phyloP scores from a whole-genome alignment of 2,329 filamentous ascomycete species.

The Colletotrichum theobromicola region DNA sequence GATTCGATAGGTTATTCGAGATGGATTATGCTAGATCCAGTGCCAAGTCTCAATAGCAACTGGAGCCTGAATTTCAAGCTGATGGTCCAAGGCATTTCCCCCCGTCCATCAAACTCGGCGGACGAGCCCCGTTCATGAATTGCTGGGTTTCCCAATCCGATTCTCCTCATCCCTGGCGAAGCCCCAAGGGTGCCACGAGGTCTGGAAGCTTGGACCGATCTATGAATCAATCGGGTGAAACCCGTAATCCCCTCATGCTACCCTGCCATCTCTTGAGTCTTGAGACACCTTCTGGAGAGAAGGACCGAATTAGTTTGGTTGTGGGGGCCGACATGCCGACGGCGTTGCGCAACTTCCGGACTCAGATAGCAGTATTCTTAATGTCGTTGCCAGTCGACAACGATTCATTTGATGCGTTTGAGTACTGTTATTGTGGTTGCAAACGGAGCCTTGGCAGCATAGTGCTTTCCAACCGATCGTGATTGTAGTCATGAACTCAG shows the following conservation, averaged over 20 bases:
- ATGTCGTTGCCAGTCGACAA: background rate
- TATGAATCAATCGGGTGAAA: background rate
- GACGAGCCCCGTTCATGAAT: background rate
- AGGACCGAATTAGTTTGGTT: background rate
- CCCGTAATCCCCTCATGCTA: background rate
- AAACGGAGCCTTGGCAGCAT: background rate
- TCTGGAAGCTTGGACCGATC: background rate
- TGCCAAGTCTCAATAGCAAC: too few relatives aligned
- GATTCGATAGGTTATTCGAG: background rate
- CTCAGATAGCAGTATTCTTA: background rate
- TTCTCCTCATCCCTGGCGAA: background rate
- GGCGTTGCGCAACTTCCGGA: background rate
- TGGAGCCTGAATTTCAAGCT: background rate
- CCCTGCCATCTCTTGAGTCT: background rate
- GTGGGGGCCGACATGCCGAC: background rate
- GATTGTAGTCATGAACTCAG: background rate
- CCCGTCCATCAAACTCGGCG: background rate
- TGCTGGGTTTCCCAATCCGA: background rate
- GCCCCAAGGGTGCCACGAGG: background rate
- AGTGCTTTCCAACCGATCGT: background rate
- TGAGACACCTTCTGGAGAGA: background rate
- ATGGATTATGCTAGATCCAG: too few relatives aligned
- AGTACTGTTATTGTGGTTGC: background rate
- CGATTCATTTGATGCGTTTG: background rate
- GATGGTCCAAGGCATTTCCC: background rate